Conservation (phyloP, 345 rosid species). For the Murraya koenigii region DNA sequence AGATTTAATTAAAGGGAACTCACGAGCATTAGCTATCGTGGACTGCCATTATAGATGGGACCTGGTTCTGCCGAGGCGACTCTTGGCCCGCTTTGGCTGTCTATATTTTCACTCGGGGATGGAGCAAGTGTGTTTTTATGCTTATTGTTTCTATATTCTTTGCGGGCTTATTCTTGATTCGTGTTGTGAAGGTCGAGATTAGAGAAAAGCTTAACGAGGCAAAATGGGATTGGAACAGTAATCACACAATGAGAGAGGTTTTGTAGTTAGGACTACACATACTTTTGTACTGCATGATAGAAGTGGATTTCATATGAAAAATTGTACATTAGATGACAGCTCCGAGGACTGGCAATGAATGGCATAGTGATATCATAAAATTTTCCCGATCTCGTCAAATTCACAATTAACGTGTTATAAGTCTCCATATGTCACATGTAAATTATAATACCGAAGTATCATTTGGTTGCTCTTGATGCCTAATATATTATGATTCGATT, state of each 20-base stretch:
- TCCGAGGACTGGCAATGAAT: no score
- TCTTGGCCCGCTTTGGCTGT: conserved; percentile 83
- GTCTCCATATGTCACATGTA: no score
- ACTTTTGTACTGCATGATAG: background rate
- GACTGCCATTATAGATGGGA: conserved; percentile 88
- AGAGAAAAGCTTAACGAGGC: conserved; percentile 31
- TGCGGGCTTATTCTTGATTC: conserved; percentile 59
- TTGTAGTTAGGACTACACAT: background rate
- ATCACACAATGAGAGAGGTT: conserved; percentile 12
- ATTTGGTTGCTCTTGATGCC: no score
- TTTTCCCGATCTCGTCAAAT: no score
- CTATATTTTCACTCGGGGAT: conserved; percentile 70
- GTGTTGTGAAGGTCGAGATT: conserved; percentile 58
- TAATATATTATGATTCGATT: no score
- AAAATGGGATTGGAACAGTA: conserved; percentile 23
- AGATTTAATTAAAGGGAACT: conserved; percentile 61
- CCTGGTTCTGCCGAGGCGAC: conserved; percentile 95
- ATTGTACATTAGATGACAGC: background rate
- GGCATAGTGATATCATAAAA: no score
- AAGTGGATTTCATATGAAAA: background rate
- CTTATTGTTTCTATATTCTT: conserved; percentile 57
- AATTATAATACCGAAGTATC: no score
- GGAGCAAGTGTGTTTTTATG: conserved; percentile 87
- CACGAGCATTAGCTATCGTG: conserved; percentile 87
- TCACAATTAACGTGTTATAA: no score